A percentile compares a stretch with the other conserved stretches of the same genome.
These are phyloP conservation scores for Aspergillus candidus DNA, from an alignment of 2,329 filamentous ascomycete genomes.

Conservation along the genomic window DNA sequence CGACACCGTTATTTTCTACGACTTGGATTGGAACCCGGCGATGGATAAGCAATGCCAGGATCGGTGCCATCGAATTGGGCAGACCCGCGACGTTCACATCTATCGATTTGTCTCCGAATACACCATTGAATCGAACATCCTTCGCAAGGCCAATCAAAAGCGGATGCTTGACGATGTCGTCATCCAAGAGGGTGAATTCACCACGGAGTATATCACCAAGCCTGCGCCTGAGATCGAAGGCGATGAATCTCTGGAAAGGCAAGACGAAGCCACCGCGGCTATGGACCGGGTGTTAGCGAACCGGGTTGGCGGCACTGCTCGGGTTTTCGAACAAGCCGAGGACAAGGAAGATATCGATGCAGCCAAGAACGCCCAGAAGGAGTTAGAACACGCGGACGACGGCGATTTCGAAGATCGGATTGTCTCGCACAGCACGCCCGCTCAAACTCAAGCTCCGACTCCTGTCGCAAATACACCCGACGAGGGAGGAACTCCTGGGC, in stretches of 20 bases:
- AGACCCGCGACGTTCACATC: slow-evolving; percentile 95
- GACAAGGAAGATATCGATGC: slow-evolving; percentile 88
- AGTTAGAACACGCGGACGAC: slow-evolving; percentile 76
- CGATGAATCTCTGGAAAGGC: slow-evolving; percentile 49
- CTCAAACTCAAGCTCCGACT: slow-evolving; percentile 28
- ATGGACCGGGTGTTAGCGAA: slow-evolving; percentile 79
- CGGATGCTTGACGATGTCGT: slow-evolving; percentile 96
- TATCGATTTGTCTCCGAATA: slow-evolving; percentile 90
- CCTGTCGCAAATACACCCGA: slow-evolving; percentile 34
- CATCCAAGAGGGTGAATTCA: slow-evolving; percentile 97
- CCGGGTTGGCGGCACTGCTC: slow-evolving; percentile 58
- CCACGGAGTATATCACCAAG: slow-evolving; percentile 89
- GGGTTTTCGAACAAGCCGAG: slow-evolving; percentile 81
- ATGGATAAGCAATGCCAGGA: slow-evolving; percentile 99
- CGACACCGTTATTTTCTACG: slow-evolving; percentile 97
- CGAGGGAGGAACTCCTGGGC: slow-evolving; percentile 19
- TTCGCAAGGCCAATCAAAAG: slow-evolving; percentile 95
- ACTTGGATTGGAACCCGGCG: slow-evolving; percentile 97
- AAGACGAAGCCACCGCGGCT: slow-evolving; percentile 70
- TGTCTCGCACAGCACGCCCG: slow-evolving; percentile 29
- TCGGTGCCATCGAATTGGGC: slow-evolving; percentile 91
- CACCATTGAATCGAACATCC: slow-evolving; percentile 95
- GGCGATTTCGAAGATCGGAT: slow-evolving; percentile 71
- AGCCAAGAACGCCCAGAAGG: slow-evolving; percentile 79
- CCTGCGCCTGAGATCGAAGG: slow-evolving; percentile 62